These are phyloP conservation scores for Saturnispora quitensis DNA, from an alignment of 805 yeast species.

Conservation along the genomic window DNA sequence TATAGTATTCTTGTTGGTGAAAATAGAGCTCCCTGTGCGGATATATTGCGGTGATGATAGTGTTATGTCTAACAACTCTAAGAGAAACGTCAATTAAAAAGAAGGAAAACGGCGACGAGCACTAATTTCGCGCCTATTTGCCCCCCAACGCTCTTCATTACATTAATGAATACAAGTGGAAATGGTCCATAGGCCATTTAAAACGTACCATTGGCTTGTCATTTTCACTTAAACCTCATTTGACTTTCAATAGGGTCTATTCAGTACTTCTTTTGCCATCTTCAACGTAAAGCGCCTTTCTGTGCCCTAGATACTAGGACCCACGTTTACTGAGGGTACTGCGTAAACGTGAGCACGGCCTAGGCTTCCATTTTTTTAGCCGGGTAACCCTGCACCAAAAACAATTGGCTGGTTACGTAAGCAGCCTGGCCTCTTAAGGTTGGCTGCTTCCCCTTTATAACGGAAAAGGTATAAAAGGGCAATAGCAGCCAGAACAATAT, in stretches of 20 bases:
- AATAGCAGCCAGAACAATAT: background rate
- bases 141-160: background rate
- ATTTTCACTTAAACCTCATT: too few species aligned
- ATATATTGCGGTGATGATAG: background rate
- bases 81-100: background rate
- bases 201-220: background rate
- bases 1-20: background rate
- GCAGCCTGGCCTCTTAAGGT: background rate
- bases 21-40: background rate
- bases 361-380: background rate
- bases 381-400: background rate
- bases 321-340: background rate
- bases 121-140: background rate
- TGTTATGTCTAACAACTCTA: background rate
- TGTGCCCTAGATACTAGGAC: background rate
- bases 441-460: background rate
- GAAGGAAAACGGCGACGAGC: conserved; percentile 2
- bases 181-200: background rate
- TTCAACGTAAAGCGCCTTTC: background rate
- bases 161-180: background rate
- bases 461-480: background rate
- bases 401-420: background rate
- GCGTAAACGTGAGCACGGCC: background rate
- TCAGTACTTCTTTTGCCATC: background rate
- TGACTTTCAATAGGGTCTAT: too few species aligned